A percentile compares a stretch with the other conserved stretches of the same genome.
phyloP scores from a whole-genome alignment of 106 monocot species.

The Xerophyta viscosa region DNA sequence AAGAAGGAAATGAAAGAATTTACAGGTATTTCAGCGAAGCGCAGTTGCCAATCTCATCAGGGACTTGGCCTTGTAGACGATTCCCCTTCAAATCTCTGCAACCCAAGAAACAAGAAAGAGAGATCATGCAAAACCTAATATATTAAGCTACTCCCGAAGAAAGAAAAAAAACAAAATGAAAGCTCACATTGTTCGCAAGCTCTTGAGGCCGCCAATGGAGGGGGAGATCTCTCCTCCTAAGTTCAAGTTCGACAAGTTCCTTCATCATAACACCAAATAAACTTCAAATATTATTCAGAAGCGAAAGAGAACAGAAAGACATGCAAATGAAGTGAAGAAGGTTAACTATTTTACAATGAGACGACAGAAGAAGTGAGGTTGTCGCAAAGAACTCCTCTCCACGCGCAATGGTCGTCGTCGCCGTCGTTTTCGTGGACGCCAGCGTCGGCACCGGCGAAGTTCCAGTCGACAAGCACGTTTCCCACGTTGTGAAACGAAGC shows the following conservation, averaged over 20 bases:
- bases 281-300: no score
- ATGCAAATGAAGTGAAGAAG: no score
- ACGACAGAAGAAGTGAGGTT: slow-evolving; percentile 52
- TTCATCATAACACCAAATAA: slow-evolving; percentile 14
- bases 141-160: background rate
- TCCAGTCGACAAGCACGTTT: slow-evolving; percentile 76
- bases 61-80: slow-evolving; percentile 72
- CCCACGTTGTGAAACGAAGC: slow-evolving; percentile 63
- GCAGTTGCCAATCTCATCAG: slow-evolving; percentile 95
- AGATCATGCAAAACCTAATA: no score
- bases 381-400: slow-evolving; percentile 81
- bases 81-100: slow-evolving; percentile 92
- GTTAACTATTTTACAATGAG: slow-evolving; percentile 69
- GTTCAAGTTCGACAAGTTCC: slow-evolving; percentile 91
- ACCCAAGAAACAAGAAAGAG: slow-evolving; percentile 5
- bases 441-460: slow-evolving; percentile 6
- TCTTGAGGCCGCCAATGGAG: slow-evolving; percentile 69
- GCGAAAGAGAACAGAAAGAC: no score
- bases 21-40: slow-evolving; percentile 85
- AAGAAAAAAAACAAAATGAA: background rate
- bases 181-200: slow-evolving; percentile 51
- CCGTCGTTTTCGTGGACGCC: slow-evolving; percentile 5
- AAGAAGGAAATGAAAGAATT: no score
- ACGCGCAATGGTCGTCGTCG: slow-evolving; percentile 50
- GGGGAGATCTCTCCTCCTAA: slow-evolving; percentile 91